Conservation (phyloP, 225 moss, liverwort and hornwort species). For the Physcomitrium patens region DNA sequence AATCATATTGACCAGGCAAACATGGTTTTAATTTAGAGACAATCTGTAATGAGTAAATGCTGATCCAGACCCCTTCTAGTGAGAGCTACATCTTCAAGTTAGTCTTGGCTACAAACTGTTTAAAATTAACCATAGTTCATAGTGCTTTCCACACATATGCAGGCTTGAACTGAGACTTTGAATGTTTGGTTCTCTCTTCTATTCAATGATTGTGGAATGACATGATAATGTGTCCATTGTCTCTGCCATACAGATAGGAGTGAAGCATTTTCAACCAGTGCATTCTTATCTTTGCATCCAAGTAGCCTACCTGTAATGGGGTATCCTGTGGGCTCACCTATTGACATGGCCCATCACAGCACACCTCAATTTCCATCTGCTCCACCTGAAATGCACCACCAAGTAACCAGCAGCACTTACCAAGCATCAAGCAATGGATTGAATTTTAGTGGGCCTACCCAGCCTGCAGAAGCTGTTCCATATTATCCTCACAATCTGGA, state of each 20-base stretch:
- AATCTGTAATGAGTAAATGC: too few species aligned
- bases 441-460: slow-evolving; percentile 9
- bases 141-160: too few species aligned
- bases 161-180: background rate
- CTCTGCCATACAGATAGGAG: slow-evolving; percentile 20
- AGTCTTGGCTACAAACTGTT: too few species aligned
- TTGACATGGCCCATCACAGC: slow-evolving; percentile 13
- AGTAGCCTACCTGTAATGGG: slow-evolving; percentile 27
- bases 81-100: too few species aligned
- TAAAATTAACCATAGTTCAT: too few species aligned
- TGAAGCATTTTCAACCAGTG: background rate
- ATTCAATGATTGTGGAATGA: background rate
- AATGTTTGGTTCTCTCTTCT: background rate
- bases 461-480: slow-evolving; percentile 19
- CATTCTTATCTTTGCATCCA: background rate
- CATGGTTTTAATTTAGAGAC: too few species aligned
- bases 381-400: background rate
- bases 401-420: slow-evolving; percentile 8
- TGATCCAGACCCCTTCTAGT: too few species aligned
- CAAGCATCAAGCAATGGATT: slow-evolving; percentile 16
- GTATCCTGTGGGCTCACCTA: slow-evolving; percentile 26
- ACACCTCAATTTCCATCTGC: background rate
- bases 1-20: too few species aligned
- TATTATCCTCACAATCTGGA: slow-evolving; percentile 2
- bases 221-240: background rate